Percentiles rank a stretch among this genome's conserved stretches.
These are phyloP conservation scores for Claviceps sp. DNA, from an alignment of 2,329 filamentous ascomycete genomes.

Conservation along the genomic window DNA sequence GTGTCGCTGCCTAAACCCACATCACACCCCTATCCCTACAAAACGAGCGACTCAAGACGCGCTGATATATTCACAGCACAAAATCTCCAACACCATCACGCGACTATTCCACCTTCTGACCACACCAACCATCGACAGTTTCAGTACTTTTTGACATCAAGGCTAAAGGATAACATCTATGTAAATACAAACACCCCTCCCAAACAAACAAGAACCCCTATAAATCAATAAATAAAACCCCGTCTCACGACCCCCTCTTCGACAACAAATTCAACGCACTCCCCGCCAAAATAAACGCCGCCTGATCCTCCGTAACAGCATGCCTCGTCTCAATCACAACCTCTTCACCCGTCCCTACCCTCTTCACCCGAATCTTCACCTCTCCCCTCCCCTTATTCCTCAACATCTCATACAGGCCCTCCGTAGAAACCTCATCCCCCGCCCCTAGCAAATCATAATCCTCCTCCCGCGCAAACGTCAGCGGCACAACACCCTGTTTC, in stretches of 20 bases:
- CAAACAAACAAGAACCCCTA: too few species aligned
- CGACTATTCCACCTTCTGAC: too few species aligned
- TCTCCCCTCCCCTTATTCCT: conserved; percentile 63
- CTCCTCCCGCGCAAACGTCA: conserved; percentile 77
- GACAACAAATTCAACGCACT: conserved; percentile 87
- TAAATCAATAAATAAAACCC: too few species aligned
- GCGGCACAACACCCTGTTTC: conserved; percentile 91
- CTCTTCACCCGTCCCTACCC: conserved; percentile 42
- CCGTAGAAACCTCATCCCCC: conserved; percentile 70
- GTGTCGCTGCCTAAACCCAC: too few species aligned
- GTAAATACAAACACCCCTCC: too few species aligned
- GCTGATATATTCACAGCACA: too few species aligned
- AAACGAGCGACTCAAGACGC: too few species aligned
- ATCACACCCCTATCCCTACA: too few species aligned
- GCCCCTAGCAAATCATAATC: conserved; percentile 79
- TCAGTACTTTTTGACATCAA: too few species aligned
- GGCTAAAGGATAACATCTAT: too few species aligned
- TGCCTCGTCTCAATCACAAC: conserved; percentile 68
- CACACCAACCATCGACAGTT: too few species aligned
- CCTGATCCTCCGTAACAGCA: conserved; percentile 80
- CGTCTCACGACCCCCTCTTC: conserved; percentile 28
- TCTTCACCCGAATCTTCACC: conserved; percentile 58
- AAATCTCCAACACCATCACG: too few species aligned
- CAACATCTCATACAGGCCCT: conserved; percentile 75
- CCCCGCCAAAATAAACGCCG: conserved; percentile 81